Base-by-base conservation (phyloP, 345 rosid species). In the Fremontodendron californicum region DNA sequence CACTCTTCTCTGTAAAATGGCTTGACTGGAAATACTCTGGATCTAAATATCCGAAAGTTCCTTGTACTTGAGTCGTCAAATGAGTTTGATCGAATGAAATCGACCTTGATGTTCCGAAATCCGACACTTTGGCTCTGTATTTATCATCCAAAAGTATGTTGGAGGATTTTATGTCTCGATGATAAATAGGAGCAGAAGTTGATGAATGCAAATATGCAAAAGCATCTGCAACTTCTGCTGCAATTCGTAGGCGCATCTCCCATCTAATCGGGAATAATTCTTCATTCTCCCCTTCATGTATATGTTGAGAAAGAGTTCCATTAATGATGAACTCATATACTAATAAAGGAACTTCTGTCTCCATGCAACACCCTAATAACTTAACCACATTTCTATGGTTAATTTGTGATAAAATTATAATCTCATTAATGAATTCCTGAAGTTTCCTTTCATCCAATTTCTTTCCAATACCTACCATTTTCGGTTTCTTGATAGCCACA, bases 151-250 rank as follows among this genome's bases (percentile, higher is more conserved):
- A n/a, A n/a, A n/a, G n/a, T n/a, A n/a, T n/a, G n/a, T n/a, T n/a
- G n/a, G n/a, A n/a, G 4, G 82, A 79, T 73, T 75, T 79, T 29
- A 79, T 68, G 15, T 79, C 78, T 74, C 82, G 55, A 27, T 79
- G 82, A 21, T 67, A 67, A 27, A 78, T 45, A 8, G 80, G 80
- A 29, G 60, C 48, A 19, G 39, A n/a, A 31, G 82, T 71, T 6
- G 78, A 74, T 5, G 82, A 74, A 10, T 79, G 81, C 19, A 74
- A 63, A 65, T 79, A 79, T 0, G 78, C 42, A 5, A 68, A 12
- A 25, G 81, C 81, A 39, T 54, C 52, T 21, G 79, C 58, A 18
- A 54, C 64, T 39, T 77, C 58, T 6, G 63, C 39, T 0, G 81
- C 81, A 23, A 74, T 73, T 71, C 72, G 48, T 49, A 79, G 33